Evolutionary conservation across 257 asterid genomes (phyloP).

Genomic region (Mitragyna speciosa): DNA sequence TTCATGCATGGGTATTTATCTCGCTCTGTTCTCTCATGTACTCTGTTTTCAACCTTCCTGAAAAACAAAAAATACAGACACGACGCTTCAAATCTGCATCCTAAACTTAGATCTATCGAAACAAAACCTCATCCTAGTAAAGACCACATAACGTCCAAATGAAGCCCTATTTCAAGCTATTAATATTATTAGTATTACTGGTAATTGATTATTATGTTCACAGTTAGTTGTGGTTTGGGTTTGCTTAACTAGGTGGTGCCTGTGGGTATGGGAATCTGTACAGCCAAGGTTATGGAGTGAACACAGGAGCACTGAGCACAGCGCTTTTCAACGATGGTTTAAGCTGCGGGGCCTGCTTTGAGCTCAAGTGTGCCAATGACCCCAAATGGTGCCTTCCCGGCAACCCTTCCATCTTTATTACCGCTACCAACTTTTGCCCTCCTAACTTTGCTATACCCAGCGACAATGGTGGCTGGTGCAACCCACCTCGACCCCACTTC

Average conservation of each 20-base stretch:
- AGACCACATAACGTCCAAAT: too few relatives aligned
- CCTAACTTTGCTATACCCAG: slow-evolving; percentile 64
- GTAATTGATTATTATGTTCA: not conserved
- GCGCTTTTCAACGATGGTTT: slow-evolving; percentile 70
- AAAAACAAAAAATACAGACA: too few relatives aligned
- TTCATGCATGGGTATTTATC: not conserved
- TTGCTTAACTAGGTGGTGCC: slow-evolving; percentile 49
- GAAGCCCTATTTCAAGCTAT: too few relatives aligned
- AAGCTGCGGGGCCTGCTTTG: slow-evolving; percentile 84
- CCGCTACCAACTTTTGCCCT: slow-evolving; percentile 85
- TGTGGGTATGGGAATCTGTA: slow-evolving; percentile 78
- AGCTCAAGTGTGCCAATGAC: slow-evolving; percentile 58
- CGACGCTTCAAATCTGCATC: too few relatives aligned
- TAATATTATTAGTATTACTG: too few relatives aligned
- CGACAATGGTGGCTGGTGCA: slow-evolving; percentile 88
- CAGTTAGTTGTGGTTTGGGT: not conserved
- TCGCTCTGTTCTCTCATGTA: not conserved
- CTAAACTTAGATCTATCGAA: not conserved
- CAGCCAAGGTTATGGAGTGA: slow-evolving; percentile 87
- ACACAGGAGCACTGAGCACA: slow-evolving; percentile 74
- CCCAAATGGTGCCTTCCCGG: slow-evolving; percentile 61
- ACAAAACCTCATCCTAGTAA: not conserved
- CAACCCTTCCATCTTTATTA: slow-evolving; percentile 60
- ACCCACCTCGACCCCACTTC: slow-evolving; percentile 78
- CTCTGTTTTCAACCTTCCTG: not conserved